These are phyloP conservation scores for Geotrichum reessii DNA, from an alignment of 1,139 yeast genomes.

Conservation along the genomic window DNA sequence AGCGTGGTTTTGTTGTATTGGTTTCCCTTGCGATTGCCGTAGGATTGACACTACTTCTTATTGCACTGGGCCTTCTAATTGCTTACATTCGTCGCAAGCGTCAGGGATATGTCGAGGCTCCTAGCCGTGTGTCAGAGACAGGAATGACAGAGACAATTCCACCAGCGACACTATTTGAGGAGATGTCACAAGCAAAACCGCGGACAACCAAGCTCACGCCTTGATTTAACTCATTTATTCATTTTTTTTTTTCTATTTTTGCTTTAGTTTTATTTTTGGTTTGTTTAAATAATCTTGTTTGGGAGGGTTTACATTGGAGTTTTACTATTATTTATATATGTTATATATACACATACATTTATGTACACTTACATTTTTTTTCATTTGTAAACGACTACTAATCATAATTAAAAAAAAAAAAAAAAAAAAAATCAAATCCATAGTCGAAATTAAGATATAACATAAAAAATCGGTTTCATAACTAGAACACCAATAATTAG, in stretches of 20 bases:
- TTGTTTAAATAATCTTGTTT: background rate
- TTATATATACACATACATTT: background rate
- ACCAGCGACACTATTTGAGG: conserved; percentile 56
- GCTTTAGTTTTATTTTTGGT: background rate
- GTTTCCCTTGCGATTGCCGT: conserved; percentile 83
- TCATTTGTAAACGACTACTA: background rate
- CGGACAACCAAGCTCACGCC: conserved; percentile 4
- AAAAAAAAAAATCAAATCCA: too few species aligned
- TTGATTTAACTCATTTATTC: background rate
- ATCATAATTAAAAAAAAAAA: too few species aligned
- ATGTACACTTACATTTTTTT: background rate
- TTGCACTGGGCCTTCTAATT: conserved; percentile 56
- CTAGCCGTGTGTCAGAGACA: conserved; percentile 54
- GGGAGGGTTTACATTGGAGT: background rate
- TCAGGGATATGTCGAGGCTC: conserved; percentile 40
- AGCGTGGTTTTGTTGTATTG: conserved; percentile 78
- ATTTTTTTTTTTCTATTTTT: background rate
- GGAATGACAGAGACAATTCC: conserved; percentile 65
- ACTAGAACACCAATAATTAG: too few species aligned
- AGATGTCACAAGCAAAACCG: conserved; percentile 35
- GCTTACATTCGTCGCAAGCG: conserved; percentile 43
- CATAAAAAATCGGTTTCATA: too few species aligned
- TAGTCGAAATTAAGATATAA: too few species aligned
- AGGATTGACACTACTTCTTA: conserved; percentile 67
- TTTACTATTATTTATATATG: background rate